Evolutionary conservation across 495 filamentous ascomycete species (phyloP).

Genomic region (Aspergillus olivimuriae): DNA sequence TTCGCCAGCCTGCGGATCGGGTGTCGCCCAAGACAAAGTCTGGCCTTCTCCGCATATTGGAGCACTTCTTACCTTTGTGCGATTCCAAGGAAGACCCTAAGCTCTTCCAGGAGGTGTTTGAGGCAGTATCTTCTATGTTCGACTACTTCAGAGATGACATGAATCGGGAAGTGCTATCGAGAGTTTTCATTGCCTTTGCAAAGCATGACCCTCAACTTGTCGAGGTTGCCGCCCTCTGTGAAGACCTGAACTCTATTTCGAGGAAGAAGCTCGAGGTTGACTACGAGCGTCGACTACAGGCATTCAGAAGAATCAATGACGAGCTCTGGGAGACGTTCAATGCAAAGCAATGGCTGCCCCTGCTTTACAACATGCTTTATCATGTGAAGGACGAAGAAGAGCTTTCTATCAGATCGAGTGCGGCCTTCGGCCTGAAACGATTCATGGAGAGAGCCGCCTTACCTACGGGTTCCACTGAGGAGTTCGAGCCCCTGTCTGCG

Average conservation of each 20-base stretch:
- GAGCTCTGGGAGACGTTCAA: conserved; percentile 46
- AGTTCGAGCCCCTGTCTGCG: conserved; percentile 49
- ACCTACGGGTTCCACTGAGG: conserved; percentile 22
- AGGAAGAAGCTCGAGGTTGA: conserved; percentile 67
- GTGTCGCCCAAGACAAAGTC: conserved; percentile 81
- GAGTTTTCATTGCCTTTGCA: conserved; percentile 65
- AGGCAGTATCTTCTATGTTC: conserved; percentile 67
- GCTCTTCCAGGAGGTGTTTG: conserved; percentile 47
- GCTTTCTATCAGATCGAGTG: conserved; percentile 76
- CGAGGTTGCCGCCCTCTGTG: conserved; percentile 65
- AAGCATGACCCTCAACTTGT: conserved; percentile 50
- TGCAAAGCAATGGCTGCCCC: conserved; percentile 80
- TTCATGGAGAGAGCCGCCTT: conserved; percentile 61
- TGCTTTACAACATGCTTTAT: conserved; percentile 85
- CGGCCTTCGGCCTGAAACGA: conserved; percentile 71
- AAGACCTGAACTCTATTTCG: conserved; percentile 72
- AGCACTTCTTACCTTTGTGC: conserved; percentile 66
- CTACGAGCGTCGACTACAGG: conserved; percentile 71
- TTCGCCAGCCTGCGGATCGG: conserved; percentile 72
- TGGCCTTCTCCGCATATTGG: conserved; percentile 64
- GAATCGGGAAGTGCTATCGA: conserved; percentile 64
- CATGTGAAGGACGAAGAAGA: conserved; percentile 85
- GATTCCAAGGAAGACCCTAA: conserved; percentile 41
- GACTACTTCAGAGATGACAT: conserved; percentile 76
- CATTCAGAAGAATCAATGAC: conserved; percentile 68